These are phyloP conservation scores for Byssochlamys sp. DNA, from an alignment of 2,329 filamentous ascomycete species.

Conservation along the genomic window DNA sequence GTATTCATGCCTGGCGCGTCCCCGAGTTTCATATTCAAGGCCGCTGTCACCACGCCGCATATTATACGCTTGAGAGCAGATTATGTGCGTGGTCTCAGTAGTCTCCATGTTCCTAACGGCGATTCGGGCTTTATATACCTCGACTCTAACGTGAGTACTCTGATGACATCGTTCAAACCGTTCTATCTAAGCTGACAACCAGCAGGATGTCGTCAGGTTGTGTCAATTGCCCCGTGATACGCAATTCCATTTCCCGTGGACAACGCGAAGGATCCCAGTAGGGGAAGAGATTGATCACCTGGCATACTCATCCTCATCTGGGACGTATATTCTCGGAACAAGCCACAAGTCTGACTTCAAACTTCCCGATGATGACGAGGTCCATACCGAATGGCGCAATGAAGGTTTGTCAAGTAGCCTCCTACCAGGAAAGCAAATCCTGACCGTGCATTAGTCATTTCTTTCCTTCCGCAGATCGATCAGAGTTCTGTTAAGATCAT, in stretches of 20 bases:
- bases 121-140: slow-evolving; percentile 76
- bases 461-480: slow-evolving; percentile 57
- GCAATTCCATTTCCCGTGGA: slow-evolving; percentile 67
- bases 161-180: neutral
- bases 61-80: slow-evolving; percentile 63
- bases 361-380: slow-evolving; percentile 75
- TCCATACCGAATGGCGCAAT: slow-evolving; percentile 68
- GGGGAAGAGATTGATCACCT: slow-evolving; percentile 62
- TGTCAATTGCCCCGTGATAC: slow-evolving; percentile 59
- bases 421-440: slow-evolving; percentile 1
- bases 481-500: slow-evolving; percentile 68
- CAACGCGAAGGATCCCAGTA: slow-evolving; percentile 61
- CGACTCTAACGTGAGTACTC: slow-evolving; percentile 45
- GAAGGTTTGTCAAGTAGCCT: slow-evolving; percentile 45
- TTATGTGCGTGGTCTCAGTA: slow-evolving; percentile 60
- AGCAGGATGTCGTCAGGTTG: slow-evolving; percentile 59
- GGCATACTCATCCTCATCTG: slow-evolving; percentile 64
- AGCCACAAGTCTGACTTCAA: slow-evolving; percentile 62
- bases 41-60: slow-evolving; percentile 64
- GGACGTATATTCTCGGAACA: slow-evolving; percentile 68
- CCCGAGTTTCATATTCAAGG: slow-evolving; percentile 73
- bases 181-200: slow-evolving; percentile 7
- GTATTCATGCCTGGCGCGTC: slow-evolving; percentile 75
- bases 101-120: slow-evolving; percentile 67
- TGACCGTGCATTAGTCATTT: slow-evolving; percentile 32